Conservation (phyloP, 176 grass and related monocot genomes). For the Triticum timopheevii region DNA sequence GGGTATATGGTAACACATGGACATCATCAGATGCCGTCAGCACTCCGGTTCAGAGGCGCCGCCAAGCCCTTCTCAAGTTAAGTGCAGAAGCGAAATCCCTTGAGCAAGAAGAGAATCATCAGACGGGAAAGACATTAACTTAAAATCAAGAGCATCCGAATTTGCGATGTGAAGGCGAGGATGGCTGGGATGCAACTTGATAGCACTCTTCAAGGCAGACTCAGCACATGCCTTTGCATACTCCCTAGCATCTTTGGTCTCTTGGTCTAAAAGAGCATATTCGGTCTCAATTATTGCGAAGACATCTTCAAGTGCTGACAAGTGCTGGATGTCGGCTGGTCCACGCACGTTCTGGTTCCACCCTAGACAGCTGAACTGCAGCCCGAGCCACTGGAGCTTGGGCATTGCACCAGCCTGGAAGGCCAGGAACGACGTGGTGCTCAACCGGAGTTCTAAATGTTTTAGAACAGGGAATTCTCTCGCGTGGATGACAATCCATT, state of each 20-base stretch:
- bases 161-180: background rate
- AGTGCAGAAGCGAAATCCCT: too few relatives aligned
- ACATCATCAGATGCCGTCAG: too few relatives aligned
- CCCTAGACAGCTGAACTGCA: background rate
- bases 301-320: background rate
- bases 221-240: background rate
- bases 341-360: background rate
- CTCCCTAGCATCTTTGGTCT: too few relatives aligned
- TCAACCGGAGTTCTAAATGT: background rate
- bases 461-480: background rate
- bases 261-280: too few relatives aligned
- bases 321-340: background rate
- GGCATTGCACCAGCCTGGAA: background rate
- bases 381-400: background rate
- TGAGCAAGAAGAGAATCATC: too few relatives aligned
- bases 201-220: background rate
- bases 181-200: background rate
- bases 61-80: too few relatives aligned
- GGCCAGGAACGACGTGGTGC: background rate
- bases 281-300: background rate
- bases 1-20: too few relatives aligned
- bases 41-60: too few relatives aligned
- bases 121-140: too few relatives aligned
- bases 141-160: fast-evolving
- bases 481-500: too few relatives aligned